phyloP scores from a whole-genome alignment of 2,329 filamentous ascomycete species.

The Cytospora paraplurivora region DNA sequence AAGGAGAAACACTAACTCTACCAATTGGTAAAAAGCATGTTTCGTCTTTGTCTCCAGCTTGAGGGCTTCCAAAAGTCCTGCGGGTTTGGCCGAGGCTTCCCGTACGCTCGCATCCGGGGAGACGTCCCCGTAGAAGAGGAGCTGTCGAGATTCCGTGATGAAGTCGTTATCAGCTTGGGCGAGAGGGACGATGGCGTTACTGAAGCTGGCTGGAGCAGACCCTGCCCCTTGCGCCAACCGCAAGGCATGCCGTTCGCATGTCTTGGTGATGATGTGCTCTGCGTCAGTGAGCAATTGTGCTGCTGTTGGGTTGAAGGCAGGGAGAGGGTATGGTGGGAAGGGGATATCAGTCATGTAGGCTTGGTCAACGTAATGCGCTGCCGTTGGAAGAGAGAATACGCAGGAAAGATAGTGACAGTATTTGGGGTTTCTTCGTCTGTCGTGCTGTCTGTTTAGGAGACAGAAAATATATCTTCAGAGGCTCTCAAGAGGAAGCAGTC shows the following conservation, averaged over 20 bases:
- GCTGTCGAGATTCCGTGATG: background rate
- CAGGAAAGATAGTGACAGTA: background rate
- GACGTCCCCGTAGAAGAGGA: constrained; percentile 21
- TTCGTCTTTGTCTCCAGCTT: constrained; percentile 12
- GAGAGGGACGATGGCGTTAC: background rate
- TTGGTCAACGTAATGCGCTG: background rate
- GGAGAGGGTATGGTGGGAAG: background rate
- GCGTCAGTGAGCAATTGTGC: background rate
- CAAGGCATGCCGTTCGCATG: background rate
- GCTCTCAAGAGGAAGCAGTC: too few relatives aligned
- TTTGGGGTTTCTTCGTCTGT: background rate
- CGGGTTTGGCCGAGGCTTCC: constrained; percentile 17
- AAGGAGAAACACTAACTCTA: constrained; percentile 4
- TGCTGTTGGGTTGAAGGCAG: background rate
- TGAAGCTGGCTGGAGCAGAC: background rate
- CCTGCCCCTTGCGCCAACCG: background rate
- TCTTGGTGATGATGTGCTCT: background rate
- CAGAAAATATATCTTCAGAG: too few relatives aligned
- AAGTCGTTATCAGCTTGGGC: background rate
- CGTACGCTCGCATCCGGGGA: constrained; percentile 17
- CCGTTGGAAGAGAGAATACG: background rate
- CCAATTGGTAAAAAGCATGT: constrained; percentile 11
- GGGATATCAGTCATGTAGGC: background rate
- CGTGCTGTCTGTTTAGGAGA: too few relatives aligned
- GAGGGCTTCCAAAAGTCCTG: constrained; percentile 7